Percentiles rank a stretch among this genome's conserved stretches.
Evolutionary conservation across 1,139 yeast genomes (phyloP).

Genomic region (Kurtzmaniella quercitrusa): DNA sequence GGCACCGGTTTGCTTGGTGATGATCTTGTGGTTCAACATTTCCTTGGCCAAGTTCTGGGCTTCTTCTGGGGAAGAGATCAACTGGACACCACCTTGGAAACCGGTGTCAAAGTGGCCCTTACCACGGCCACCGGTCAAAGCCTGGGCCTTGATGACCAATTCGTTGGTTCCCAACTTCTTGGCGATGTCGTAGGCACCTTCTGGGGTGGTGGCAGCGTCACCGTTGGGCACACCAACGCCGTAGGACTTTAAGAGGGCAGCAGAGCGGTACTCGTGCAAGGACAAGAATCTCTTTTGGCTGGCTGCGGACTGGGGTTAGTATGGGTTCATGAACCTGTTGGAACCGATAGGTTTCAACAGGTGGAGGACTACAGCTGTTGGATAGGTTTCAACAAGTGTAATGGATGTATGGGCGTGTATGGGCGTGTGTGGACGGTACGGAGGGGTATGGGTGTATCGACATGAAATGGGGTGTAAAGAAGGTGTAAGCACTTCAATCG

Average conservation of each 20-base stretch:
- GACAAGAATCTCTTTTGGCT: slow-evolving; percentile 67
- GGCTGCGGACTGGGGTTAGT: slow-evolving; percentile 13
- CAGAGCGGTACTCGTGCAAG: slow-evolving; percentile 94
- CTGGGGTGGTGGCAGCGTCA: slow-evolving; percentile 83
- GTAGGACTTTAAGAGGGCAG: slow-evolving; percentile 74
- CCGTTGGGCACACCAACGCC: slow-evolving; percentile 93
- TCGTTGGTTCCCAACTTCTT: slow-evolving; percentile 61
- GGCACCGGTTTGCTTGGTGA: slow-evolving; percentile 97
- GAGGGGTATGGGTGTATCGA: no score
- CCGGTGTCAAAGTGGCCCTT: slow-evolving; percentile 97
- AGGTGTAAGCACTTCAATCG: no score
- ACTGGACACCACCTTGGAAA: slow-evolving; percentile 93
- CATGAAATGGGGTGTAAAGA: no score
- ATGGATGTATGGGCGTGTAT: no score
- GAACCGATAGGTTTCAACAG: no score
- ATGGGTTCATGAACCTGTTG: no score
- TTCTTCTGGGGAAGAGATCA: slow-evolving; percentile 81
- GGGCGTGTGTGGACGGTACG: no score
- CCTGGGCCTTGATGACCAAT: slow-evolving; percentile 96
- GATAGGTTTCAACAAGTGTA: no score
- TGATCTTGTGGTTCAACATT: slow-evolving; percentile 88
- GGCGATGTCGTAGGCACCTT: slow-evolving; percentile 83
- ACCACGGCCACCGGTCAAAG: slow-evolving; percentile 99
- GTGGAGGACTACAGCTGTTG: no score
- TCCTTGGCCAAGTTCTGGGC: slow-evolving; percentile 82